A percentile compares a stretch with the other conserved stretches of the same genome.
These are phyloP conservation scores for Phaeomoniella chlamydospora DNA, from an alignment of 2,329 filamentous ascomycete species.

Conservation along the genomic window DNA sequence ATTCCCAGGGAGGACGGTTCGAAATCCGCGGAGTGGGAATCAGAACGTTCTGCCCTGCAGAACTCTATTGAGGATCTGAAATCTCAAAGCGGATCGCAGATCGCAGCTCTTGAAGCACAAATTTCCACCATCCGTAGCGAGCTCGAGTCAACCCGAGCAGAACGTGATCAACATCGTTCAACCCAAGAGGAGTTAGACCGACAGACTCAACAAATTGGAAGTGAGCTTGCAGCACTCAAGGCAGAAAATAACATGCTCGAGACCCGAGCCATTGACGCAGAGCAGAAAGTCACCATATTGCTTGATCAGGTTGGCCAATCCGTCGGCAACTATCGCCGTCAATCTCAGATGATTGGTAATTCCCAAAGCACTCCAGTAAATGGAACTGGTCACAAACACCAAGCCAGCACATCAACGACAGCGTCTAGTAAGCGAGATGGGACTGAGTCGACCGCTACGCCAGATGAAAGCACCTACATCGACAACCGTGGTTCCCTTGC, in stretches of 20 bases:
- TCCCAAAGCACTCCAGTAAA: slow-evolving; percentile 5
- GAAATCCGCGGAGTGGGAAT: slow-evolving; percentile 52
- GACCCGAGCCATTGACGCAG: slow-evolving; percentile 72
- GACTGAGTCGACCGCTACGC: slow-evolving; percentile 27
- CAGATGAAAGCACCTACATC: slow-evolving; percentile 26
- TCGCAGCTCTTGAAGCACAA: slow-evolving; percentile 55
- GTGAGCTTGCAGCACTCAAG: slow-evolving; percentile 67
- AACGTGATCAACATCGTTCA: slow-evolving; percentile 53
- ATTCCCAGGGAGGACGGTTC: slow-evolving; percentile 17
- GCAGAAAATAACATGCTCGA: slow-evolving; percentile 72
- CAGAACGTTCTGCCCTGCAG: slow-evolving; percentile 54
- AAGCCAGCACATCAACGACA: slow-evolving; percentile 21
- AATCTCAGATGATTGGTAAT: slow-evolving; percentile 31
- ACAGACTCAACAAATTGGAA: slow-evolving; percentile 39
- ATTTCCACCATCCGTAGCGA: slow-evolving; percentile 56
- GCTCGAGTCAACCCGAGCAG: slow-evolving; percentile 47
- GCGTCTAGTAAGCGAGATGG: slow-evolving; percentile 15
- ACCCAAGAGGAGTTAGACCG: slow-evolving; percentile 45
- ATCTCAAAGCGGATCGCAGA: slow-evolving; percentile 50
- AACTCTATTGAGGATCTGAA: slow-evolving; percentile 57
- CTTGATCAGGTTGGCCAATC: slow-evolving; percentile 89
- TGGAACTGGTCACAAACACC: slow-evolving; percentile 7
- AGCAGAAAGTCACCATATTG: slow-evolving; percentile 82
- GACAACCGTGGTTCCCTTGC: slow-evolving; percentile 52
- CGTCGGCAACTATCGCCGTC: slow-evolving; percentile 86